Percentiles rank a stretch among this genome's conserved stretches.
Conservation (phyloP, 2,329 filamentous ascomycete genomes). For the Microthyrium microscopicum region DNA sequence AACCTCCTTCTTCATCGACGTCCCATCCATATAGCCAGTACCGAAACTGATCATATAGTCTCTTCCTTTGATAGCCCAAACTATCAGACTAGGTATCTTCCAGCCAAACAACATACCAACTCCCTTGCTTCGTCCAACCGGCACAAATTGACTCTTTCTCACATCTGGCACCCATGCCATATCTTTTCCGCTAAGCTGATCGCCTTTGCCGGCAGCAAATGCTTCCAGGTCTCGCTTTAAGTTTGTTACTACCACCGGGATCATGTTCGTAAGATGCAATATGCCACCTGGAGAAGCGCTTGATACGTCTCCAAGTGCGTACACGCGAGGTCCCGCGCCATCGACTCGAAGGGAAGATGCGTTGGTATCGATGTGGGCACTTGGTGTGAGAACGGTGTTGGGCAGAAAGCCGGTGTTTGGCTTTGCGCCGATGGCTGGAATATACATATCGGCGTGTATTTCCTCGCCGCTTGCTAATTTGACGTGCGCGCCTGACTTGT, state of each 20-base stretch:
- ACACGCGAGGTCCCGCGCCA: constrained; percentile 27
- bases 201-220: constrained; percentile 10
- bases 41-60: constrained; percentile 22
- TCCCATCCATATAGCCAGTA: too few species aligned
- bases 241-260: constrained; percentile 27
- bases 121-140: constrained; percentile 21
- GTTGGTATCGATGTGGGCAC: constrained; percentile 33
- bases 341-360: constrained; percentile 28
- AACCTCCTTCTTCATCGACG: too few species aligned
- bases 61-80: constrained; percentile 26
- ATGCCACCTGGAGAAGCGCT: constrained; percentile 25
- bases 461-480: constrained; percentile 26
- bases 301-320: constrained; percentile 31
- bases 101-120: constrained; percentile 22
- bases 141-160: constrained; percentile 19
- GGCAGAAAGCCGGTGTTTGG: constrained; percentile 39
- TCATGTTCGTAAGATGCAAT: constrained; percentile 22
- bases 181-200: constrained; percentile 10
- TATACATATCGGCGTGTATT: constrained; percentile 33
- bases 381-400: constrained; percentile 25
- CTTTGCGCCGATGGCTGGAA: constrained; percentile 33
- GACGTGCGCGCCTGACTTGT: too few species aligned
- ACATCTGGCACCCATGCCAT: constrained; percentile 17
- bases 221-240: constrained; percentile 29
- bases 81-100: constrained; percentile 23